Evolutionary conservation across 2,329 filamentous ascomycete species (phyloP), one percentile per base, ranked within the genome.

Genomic region (Metarhizium robertsii): DNA sequence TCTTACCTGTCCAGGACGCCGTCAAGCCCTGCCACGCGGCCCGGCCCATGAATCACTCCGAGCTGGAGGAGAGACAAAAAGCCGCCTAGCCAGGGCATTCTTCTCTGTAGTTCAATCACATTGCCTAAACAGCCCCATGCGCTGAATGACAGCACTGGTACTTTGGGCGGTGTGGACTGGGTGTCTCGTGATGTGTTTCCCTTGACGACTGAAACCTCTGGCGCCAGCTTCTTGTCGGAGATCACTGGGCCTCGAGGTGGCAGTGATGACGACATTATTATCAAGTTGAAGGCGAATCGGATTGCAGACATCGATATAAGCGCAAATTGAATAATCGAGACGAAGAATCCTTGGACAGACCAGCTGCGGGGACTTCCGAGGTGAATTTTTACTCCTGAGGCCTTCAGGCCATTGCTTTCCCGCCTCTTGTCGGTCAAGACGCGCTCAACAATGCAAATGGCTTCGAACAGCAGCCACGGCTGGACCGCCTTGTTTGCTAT

Each of bases 21-120:
- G 70, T 95, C 81, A 32, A 87, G 82, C 65, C 81, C 79, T 67
- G 88, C 90, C 61, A 95, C 71, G 72, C 74, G 81, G 65, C 90
- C 88, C 61, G 89, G 89, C 29, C 91, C 90, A 65, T 78, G 76
- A 66, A 92, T 73, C 65, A 85, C 79, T 62, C 84, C 78, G 77
- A 88, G 86, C 72, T 94, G 90, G 62, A 87, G 69, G 71, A 96
- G 80, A 56, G 88, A 87, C 58, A 94, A 69, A 62, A 82, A 75
- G 67, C 90, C 90, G 66, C 79, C 79, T 55, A 96, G 79, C 92
- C 92, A 97, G 60, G 92, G 92, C 90, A 96, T 95, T 71, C 90
- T 88, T 61, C 76, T 71, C 62, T 86, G 79, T 66, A 96, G 72
- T 75, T 91, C 85, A 62, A 91, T 73, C 59, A 95, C 71, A 68